Base-by-base conservation (phyloP, 176 grass and related monocot species). In the Leersia perrieri region DNA sequence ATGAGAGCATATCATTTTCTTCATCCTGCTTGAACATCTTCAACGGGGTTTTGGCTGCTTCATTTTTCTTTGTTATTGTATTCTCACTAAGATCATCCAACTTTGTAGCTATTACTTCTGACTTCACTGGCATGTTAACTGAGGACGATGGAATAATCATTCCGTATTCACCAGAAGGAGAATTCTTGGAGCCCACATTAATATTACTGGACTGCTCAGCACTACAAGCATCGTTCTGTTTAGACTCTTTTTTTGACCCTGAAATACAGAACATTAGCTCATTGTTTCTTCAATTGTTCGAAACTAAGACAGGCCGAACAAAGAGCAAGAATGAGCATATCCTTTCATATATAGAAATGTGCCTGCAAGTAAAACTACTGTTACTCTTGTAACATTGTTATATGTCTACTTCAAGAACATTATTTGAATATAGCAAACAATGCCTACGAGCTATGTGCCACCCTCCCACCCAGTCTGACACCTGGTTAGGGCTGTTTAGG, bases 241-340 rank as follows among this genome's bases (percentile, higher is more conserved):
- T 65, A 87, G 42, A 44, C 69, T 67, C 65, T 83, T 49, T 18
- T 26, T 76, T 89, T 51, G 70, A 75, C 71, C 88, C 92, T 98
- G 92, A 75, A 87, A 87, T 63, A 81, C 68, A 82, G 76, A 94
- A 91, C 73, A 80, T 74, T 91, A 76, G 74, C 68, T 94, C 84
- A 94, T 86, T 58, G 77, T 85, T 83, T 77, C 85, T 68, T 89
- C 75, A 80, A 80, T 63, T 86, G 88, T 90, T 82, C 9, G 18
- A 73, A 82, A 90, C 34, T 82, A 86, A 90, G 45, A 86, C 47
- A 89, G 74, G 67, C 29, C 72, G 60, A 82, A 86, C 83, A 86
- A 86, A 78, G 73, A 67, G 78, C 49, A 78, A 40, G 65, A 80
- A 80, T 28, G 69, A 61, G 67, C 83, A 51, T 73, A 82, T 68